Evolutionary conservation across 2,329 filamentous ascomycete species (phyloP).

Genomic region (Harringtonia aguacate): DNA sequence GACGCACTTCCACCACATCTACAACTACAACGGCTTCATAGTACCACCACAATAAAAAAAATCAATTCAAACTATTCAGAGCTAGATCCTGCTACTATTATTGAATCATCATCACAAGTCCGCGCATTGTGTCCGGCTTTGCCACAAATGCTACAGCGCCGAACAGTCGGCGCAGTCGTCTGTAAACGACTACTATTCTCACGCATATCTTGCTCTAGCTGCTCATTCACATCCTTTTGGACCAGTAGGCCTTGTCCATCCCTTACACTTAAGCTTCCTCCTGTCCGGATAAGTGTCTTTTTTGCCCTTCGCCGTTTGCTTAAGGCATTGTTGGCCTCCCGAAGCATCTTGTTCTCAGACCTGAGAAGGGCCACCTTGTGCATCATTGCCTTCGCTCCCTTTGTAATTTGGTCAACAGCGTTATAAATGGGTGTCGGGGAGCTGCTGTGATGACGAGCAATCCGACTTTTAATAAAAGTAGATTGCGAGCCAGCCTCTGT

Average conservation of each 20-base stretch:
- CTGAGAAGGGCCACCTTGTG: conserved; percentile 5
- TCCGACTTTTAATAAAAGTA: conserved; percentile 9
- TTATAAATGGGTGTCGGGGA: conserved; percentile 3
- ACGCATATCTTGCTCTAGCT: background rate
- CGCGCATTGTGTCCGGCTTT: background rate
- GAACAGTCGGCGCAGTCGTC: background rate
- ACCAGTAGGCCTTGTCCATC: background rate
- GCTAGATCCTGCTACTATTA: background rate
- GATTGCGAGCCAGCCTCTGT: background rate
- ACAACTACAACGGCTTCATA: background rate
- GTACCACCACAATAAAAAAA: background rate
- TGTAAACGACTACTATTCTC: background rate
- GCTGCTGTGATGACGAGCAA: conserved; percentile 6
- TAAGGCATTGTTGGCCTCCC: conserved; percentile 25
- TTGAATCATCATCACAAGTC: background rate
- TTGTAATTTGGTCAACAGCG: conserved; percentile 2
- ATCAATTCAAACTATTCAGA: background rate
- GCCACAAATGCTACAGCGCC: background rate
- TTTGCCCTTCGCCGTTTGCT: background rate
- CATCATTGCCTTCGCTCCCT: conserved; percentile 6
- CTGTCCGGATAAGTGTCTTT: background rate
- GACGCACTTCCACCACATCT: background rate
- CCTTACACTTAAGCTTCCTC: background rate
- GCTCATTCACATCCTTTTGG: background rate
- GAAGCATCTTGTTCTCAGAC: conserved; percentile 40